phyloP scores from a whole-genome alignment of 805 yeast genomes.

The Metschnikowia hibisci region DNA sequence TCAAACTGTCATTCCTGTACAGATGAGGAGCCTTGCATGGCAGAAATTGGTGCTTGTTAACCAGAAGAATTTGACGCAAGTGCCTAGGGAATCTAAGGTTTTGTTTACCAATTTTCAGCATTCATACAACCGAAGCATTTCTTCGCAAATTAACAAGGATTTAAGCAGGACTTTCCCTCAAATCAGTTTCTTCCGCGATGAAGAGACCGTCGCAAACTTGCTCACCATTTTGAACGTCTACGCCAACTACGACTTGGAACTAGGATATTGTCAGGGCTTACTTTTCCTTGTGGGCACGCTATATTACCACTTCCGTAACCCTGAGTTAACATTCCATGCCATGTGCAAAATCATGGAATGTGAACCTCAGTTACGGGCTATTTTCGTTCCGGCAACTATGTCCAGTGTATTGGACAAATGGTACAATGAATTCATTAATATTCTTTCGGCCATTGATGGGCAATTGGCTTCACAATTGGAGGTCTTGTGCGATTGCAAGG shows the following conservation, averaged over 20 bases:
- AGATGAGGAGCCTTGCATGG: conserved; percentile 45
- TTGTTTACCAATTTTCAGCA: conserved; percentile 41
- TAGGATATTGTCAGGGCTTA: conserved; percentile 68
- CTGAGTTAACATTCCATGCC: conserved; percentile 46
- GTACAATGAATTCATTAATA: conserved; percentile 46
- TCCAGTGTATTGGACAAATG: conserved; percentile 52
- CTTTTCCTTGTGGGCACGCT: conserved; percentile 60
- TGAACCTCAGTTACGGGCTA: conserved; percentile 47
- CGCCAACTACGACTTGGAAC: conserved; percentile 59
- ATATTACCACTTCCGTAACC: conserved; percentile 35
- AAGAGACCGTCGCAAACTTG: conserved; percentile 42
- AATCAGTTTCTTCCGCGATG: conserved; percentile 44
- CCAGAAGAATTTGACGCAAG: conserved; percentile 22
- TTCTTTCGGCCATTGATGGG: conserved; percentile 39
- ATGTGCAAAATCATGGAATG: conserved; percentile 57
- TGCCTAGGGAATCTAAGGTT: conserved; percentile 33
- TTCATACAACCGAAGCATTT: conserved; percentile 35
- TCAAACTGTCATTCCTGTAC: conserved; percentile 44
- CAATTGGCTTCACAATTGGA: conserved; percentile 43
- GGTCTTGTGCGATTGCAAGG: conserved; percentile 40
- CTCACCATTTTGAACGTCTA: conserved; percentile 58
- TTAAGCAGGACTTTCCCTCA: conserved; percentile 58
- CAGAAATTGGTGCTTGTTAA: conserved; percentile 32
- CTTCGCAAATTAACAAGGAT: conserved; percentile 51
- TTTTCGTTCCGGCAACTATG: conserved; percentile 48